Evolutionary conservation across 768 basidiomycete genomes (phyloP), one percentile per base, ranked within the genome.

Genomic region (Leccinum rimulosum): DNA sequence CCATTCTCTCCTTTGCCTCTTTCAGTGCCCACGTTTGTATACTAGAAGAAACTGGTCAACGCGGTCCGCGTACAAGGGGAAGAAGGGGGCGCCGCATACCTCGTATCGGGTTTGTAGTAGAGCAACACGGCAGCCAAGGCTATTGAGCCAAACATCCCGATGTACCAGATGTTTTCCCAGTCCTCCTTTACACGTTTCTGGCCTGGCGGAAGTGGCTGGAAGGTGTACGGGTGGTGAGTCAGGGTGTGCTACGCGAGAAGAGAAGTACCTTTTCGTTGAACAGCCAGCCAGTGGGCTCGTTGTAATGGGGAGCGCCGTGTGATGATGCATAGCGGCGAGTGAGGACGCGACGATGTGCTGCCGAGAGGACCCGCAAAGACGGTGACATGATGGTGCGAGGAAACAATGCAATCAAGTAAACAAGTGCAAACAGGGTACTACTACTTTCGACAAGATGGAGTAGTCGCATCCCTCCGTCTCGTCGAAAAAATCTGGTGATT

Each of bases 101-200:
- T 93, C 17, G 91, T 94, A 70, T 96, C 92, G 3, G 94, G 94
- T 75, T 95, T 95, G 79, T 94, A 95, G 75, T 93, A 92, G 27
- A 93, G 75, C 71, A 91, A 76, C 33, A 95, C 83, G 10, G 82
- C 74, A 31, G 87, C 90, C 61, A 94, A 76, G 5, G 79, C 84
- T 84, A 97, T 88, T 12, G 85, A 79, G 35, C 95, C 95, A 68
- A 91, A 94, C 91, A 97, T 94, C 33, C 94, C 95, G 61, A 86
- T 72, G 68, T 92, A 91, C 89, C 93, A 97, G 43, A 91, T 80
- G 63, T 82, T 86, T 78, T 97, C 95, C 94, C 94, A 97, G 25
- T 87, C 84, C 72, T 95, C 92, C 72, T 88, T 89, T 70, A 88
- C 84, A 68, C 94, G 83, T 72, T 91, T 95, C 75, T 91, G 86